Evolutionary conservation across 768 basidiomycete genomes (phyloP).

Genomic region (Boletales sp.): DNA sequence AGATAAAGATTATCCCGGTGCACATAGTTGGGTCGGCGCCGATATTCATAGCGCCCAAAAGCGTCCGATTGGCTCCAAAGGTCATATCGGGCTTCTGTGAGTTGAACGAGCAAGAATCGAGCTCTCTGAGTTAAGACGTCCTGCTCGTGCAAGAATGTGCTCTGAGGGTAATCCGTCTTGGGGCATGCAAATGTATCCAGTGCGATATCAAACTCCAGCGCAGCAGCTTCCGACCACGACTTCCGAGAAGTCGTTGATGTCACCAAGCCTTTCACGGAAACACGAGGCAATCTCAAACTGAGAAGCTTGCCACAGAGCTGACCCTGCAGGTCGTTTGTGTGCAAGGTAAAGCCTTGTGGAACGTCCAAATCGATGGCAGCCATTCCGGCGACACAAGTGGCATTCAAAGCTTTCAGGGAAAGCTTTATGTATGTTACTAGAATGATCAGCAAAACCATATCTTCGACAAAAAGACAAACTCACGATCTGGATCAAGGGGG

Average conservation of each 20-base stretch:
- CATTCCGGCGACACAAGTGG: constrained; percentile 50
- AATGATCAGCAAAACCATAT: constrained; percentile 7
- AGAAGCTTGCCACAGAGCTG: constrained; percentile 61
- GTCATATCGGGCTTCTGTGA: constrained; percentile 13
- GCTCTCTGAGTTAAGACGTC: constrained; percentile 68
- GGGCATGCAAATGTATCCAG: constrained; percentile 66
- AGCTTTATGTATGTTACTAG: constrained; percentile 85
- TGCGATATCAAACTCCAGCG: constrained; percentile 48
- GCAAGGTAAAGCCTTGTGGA: constrained; percentile 57
- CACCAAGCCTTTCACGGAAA: constrained; percentile 49
- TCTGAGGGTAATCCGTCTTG: constrained; percentile 56
- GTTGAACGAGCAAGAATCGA: constrained; percentile 44
- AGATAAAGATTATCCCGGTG: constrained; percentile 53
- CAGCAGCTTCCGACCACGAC: constrained; percentile 67
- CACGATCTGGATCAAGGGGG: constrained; percentile 75
- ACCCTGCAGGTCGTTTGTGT: constrained; percentile 75
- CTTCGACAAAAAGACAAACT: constrained; percentile 18
- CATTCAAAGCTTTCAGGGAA: constrained; percentile 48
- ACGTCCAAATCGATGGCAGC: constrained; percentile 55
- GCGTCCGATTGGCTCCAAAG: neutral
- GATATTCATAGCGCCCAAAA: constrained; percentile 1
- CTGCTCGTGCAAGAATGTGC: constrained; percentile 64
- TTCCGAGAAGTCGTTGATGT: constrained; percentile 35
- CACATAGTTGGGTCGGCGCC: constrained; percentile 8
- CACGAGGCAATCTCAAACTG: constrained; percentile 53